Percentiles rank a stretch among this genome's conserved stretches.
Conservation (phyloP, 1,284 basidiomycete species). For the Ceratobasidium sp. region DNA sequence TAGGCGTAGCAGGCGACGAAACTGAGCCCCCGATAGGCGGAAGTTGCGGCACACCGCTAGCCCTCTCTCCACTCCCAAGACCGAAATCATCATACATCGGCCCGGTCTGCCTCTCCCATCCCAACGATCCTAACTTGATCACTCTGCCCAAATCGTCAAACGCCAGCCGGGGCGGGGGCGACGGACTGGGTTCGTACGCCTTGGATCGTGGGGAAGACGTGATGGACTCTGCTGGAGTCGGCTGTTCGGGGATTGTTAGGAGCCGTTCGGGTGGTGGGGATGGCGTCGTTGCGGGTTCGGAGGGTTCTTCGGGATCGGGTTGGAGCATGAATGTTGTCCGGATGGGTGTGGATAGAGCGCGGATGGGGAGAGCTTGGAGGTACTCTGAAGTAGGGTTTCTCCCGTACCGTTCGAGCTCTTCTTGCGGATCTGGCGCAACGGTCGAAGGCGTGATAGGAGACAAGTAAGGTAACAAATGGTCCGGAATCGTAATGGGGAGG, state of each 20-base stretch:
- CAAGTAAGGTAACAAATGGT: constrained; percentile 23
- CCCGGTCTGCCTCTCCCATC: constrained; percentile 30
- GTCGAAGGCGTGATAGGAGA: constrained; percentile 29
- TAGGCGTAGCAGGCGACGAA: not conserved
- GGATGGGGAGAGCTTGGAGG: constrained; percentile 5
- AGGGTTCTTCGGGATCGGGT: not conserved
- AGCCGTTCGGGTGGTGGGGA: not conserved
- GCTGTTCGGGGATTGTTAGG: constrained; percentile 1
- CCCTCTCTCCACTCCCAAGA: not conserved
- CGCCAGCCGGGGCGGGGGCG: constrained; percentile 24
- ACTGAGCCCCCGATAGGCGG: not conserved
- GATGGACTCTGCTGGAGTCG: constrained; percentile 2
- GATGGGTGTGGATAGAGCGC: not conserved
- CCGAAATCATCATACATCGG: constrained; percentile 3
- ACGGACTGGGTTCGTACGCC: constrained; percentile 28
- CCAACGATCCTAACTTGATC: constrained; percentile 23
- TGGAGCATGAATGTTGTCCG: not conserved
- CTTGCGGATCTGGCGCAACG: not conserved
- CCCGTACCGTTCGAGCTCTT: not conserved
- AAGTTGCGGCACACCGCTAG: not conserved
- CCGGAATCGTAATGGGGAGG: constrained; percentile 11
- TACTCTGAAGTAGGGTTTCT: not conserved
- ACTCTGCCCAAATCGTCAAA: constrained; percentile 28
- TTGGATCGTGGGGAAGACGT: not conserved
- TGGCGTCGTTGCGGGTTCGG: no score